phyloP scores from a whole-genome alignment of 2,329 filamentous ascomycete genomes.

The Raffaelea arxii region DNA sequence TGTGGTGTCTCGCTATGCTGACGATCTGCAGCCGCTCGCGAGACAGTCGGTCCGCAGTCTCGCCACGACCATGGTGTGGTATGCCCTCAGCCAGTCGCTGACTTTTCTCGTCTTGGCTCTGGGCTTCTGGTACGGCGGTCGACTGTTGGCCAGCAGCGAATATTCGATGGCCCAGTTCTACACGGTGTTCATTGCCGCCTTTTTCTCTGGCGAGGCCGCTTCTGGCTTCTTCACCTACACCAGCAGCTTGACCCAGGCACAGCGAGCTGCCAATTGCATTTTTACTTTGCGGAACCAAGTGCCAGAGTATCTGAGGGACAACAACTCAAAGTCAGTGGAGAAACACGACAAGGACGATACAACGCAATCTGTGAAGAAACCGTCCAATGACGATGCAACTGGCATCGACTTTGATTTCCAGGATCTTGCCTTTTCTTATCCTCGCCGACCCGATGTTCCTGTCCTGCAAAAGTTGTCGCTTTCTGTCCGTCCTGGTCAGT shows the following conservation, averaged over 20 bases:
- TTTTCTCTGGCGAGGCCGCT: conserved; percentile 22
- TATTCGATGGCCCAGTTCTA: neutral
- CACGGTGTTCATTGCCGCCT: conserved; percentile 13
- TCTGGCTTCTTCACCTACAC: conserved; percentile 1
- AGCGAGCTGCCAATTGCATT: conserved; percentile 16
- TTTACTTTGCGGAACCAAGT: neutral
- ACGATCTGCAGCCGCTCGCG: neutral
- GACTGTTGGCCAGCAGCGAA: neutral
- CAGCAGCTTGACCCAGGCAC: conserved; percentile 21
- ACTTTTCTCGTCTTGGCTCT: neutral
- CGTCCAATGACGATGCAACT: too few species aligned
- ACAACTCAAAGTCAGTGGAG: conserved; percentile 13
- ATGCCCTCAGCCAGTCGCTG: neutral
- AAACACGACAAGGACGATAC: neutral
- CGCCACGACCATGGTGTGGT: neutral
- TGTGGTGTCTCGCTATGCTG: conserved; percentile 14
- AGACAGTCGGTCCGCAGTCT: neutral
- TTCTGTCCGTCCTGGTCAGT: conserved; percentile 15
- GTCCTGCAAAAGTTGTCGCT: neutral
- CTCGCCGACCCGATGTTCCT: neutral
- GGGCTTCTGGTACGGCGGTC: conserved; percentile 5
- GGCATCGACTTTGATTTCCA: too few species aligned
- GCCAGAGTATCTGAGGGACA: neutral
- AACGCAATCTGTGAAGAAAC: too few species aligned
- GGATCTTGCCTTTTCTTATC: neutral